These are phyloP conservation scores for Auricularia auricula-judae DNA, from an alignment of 768 basidiomycete species.

Conservation along the genomic window DNA sequence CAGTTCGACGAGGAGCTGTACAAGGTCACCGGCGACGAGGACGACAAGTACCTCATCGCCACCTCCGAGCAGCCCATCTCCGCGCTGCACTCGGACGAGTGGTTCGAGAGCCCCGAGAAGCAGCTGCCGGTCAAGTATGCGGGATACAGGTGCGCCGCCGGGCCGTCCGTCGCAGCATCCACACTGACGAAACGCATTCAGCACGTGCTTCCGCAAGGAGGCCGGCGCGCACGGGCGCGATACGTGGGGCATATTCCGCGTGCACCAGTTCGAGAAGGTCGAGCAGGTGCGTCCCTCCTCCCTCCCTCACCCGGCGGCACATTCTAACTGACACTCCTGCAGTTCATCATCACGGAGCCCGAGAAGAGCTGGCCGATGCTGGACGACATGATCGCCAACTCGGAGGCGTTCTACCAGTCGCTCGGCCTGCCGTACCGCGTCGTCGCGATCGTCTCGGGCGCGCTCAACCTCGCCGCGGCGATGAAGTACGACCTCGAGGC, in stretches of 20 bases:
- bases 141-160: constrained; percentile 42
- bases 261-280: constrained; percentile 99
- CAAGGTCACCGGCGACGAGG: constrained; percentile 83
- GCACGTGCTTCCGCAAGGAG: constrained; percentile 97
- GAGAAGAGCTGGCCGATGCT: constrained; percentile 92
- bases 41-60: constrained; percentile 98
- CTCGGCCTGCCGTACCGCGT: constrained; percentile 86
- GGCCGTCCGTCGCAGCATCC: no score
- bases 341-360: constrained; percentile 92
- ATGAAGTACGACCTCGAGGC: constrained; percentile 98
- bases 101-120: constrained; percentile 87
- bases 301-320: no score
- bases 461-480: constrained; percentile 90
- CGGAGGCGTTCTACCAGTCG: constrained; percentile 94
- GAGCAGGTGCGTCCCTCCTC: constrained; percentile 32
- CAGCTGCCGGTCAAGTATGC: constrained; percentile 90
- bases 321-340: no score
- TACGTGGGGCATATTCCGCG: constrained; percentile 99
- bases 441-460: constrained; percentile 91
- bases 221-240: constrained; percentile 95
- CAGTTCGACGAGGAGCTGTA: constrained; percentile 99
- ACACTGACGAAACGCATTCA: constrained; percentile 13
- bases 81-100: constrained; percentile 89
- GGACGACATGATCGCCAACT: constrained; percentile 78
- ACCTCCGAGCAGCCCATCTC: constrained; percentile 99